phyloP scores from a whole-genome alignment of 192 early-diverging fungal genomes.

The Backusella luteola region DNA sequence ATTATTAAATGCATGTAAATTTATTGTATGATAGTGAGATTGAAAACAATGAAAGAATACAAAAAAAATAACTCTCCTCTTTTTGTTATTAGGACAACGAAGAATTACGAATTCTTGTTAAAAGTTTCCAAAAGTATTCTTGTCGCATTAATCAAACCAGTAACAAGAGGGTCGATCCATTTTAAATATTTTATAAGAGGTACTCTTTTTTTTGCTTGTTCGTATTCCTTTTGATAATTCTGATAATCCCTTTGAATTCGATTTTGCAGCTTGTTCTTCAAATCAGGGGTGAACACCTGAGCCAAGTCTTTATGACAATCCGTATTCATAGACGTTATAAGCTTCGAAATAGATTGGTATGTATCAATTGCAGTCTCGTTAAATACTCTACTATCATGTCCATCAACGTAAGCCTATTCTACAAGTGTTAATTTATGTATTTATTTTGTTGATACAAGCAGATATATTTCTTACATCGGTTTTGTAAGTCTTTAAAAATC shows the following conservation, averaged over 20 bases:
- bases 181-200: not conserved
- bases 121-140: not conserved
- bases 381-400: not conserved
- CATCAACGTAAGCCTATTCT: not conserved
- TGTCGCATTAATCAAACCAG: not conserved
- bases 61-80: not conserved
- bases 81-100: not conserved
- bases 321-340: not conserved
- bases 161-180: not conserved
- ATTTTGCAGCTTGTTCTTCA: not conserved
- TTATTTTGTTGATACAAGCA: not conserved
- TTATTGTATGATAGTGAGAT: not conserved
- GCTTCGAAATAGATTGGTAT: not conserved
- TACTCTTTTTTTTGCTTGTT: not conserved
- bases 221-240: not conserved
- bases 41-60: not conserved
- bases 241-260: not conserved
- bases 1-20: not conserved
- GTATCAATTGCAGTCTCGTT: not conserved
- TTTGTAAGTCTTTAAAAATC: not conserved
- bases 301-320: not conserved
- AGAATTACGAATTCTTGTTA: not conserved
- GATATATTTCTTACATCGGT: not conserved
- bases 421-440: not conserved
- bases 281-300: not conserved